phyloP scores from a whole-genome alignment of 768 basidiomycete species.

The Mycena polygramma region DNA sequence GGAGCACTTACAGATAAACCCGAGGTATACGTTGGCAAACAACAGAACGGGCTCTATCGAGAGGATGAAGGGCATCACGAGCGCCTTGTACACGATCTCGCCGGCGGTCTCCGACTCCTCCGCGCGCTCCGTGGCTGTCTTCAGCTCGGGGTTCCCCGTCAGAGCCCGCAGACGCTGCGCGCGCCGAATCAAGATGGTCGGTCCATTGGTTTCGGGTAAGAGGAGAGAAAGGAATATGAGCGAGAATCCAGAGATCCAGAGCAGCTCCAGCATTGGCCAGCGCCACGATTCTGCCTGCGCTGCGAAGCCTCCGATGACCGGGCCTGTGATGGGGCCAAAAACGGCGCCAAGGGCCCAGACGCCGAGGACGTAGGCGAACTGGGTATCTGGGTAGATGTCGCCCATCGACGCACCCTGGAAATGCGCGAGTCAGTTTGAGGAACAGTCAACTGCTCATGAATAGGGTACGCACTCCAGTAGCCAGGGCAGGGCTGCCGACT shows the following conservation, averaged over 20 bases:
- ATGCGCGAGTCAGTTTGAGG: background rate
- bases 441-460: background rate
- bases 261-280: conserved; percentile 50
- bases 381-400: conserved; percentile 24
- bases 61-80: conserved; percentile 47
- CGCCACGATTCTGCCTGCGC: conserved; percentile 47
- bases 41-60: conserved; percentile 48
- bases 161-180: conserved; percentile 45
- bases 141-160: conserved; percentile 44
- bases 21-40: conserved; percentile 46
- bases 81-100: conserved; percentile 40
- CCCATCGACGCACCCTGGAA: conserved; percentile 28
- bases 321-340: conserved; percentile 44
- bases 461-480: conserved; percentile 40
- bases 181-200: conserved; percentile 48
- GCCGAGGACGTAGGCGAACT: conserved; percentile 29
- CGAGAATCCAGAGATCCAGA: conserved; percentile 47
- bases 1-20: conserved; percentile 40
- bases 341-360: conserved; percentile 38
- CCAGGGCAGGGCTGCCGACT: conserved; percentile 49
- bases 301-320: conserved; percentile 49
- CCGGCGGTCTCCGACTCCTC: conserved; percentile 29
- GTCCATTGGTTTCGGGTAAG: conserved; percentile 47
- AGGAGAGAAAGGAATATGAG: conserved; percentile 44
- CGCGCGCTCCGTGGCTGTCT: conserved; percentile 44